A percentile compares a stretch with the other conserved stretches of the same genome.
Evolutionary conservation across 1,139 yeast genomes (phyloP).

Genomic region (Cylindricascospora bacillispora): DNA sequence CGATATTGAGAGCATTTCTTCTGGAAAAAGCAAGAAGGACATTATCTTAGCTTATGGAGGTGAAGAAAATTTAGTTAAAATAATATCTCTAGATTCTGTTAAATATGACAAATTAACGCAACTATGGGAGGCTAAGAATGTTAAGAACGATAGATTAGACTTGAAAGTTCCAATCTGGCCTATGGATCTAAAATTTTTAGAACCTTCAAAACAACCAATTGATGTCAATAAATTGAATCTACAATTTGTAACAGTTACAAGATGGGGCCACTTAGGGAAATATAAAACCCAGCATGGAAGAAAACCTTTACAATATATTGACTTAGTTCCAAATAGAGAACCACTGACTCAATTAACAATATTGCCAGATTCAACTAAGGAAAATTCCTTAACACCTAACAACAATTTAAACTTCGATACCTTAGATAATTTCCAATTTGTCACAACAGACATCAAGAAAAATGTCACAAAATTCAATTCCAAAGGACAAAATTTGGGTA

Average conservation of each 20-base stretch:
- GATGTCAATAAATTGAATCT: slow-evolving; percentile 18
- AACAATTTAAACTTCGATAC: slow-evolving; percentile 13
- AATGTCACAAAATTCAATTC: slow-evolving; percentile 40
- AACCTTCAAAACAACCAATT: slow-evolving; percentile 5
- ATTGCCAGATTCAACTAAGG: slow-evolving; percentile 1
- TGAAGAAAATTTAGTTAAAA: slow-evolving; percentile 51
- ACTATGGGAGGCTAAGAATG: slow-evolving; percentile 51
- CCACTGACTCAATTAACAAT: slow-evolving; percentile 15
- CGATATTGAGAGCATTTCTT: slow-evolving; percentile 29
- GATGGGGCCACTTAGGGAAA: slow-evolving; percentile 32
- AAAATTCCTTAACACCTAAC: slow-evolving; percentile 8
- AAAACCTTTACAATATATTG: slow-evolving; percentile 36
- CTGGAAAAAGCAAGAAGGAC: slow-evolving; percentile 26
- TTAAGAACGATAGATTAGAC: slow-evolving; percentile 51
- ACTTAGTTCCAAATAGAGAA: slow-evolving; percentile 28
- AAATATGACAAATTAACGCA: slow-evolving; percentile 16
- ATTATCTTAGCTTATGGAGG: slow-evolving; percentile 65
- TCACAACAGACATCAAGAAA: slow-evolving; percentile 21
- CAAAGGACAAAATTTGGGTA: slow-evolving; percentile 31
- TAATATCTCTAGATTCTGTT: slow-evolving; percentile 26
- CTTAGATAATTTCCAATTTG: slow-evolving; percentile 10
- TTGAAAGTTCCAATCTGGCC: slow-evolving; percentile 57
- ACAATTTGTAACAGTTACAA: slow-evolving; percentile 49
- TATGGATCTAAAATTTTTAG: slow-evolving; percentile 29
- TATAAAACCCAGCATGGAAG: slow-evolving; percentile 50